phyloP scores from a whole-genome alignment of 495 filamentous ascomycete species.

The Geopyxis carbonaria region DNA sequence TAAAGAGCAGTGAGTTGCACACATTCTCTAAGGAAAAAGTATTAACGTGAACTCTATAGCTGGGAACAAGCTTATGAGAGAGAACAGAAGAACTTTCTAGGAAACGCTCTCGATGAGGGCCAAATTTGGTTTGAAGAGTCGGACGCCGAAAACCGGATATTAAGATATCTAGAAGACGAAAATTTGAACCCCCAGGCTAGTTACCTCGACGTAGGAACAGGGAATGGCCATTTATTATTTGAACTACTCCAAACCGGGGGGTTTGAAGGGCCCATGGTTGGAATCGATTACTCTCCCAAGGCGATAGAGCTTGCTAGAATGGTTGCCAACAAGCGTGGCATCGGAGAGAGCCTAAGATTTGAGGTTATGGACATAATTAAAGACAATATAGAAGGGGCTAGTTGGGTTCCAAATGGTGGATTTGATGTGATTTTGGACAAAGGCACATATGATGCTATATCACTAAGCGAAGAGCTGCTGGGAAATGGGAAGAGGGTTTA shows the following conservation, averaged over 20 bases:
- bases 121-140: conserved; percentile 66
- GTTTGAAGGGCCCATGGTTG: conserved; percentile 49
- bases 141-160: conserved; percentile 43
- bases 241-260: conserved; percentile 34
- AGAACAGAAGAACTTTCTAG: conserved; percentile 44
- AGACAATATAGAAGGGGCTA: conserved; percentile 25
- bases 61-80: conserved; percentile 50
- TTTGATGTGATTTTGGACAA: conserved; percentile 91
- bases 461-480: conserved; percentile 46
- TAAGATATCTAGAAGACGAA: conserved; percentile 35
- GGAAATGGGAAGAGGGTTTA: conserved; percentile 37
- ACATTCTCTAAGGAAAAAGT: neutral
- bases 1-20: conserved; percentile 44
- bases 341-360: conserved; percentile 38
- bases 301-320: conserved; percentile 54
- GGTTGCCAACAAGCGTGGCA: conserved; percentile 28
- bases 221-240: conserved; percentile 81
- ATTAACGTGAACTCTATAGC: conserved; percentile 27
- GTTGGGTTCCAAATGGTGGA: conserved; percentile 22
- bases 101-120: conserved; percentile 45
- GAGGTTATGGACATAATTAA: conserved; percentile 59
- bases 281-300: conserved; percentile 66
- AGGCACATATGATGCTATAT: conserved; percentile 91
- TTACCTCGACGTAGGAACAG: conserved; percentile 68
- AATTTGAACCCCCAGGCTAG: conserved; percentile 17